These are phyloP conservation scores for Melastoma candidum DNA, from an alignment of 441 rosid genomes.

Conservation along the genomic window DNA sequence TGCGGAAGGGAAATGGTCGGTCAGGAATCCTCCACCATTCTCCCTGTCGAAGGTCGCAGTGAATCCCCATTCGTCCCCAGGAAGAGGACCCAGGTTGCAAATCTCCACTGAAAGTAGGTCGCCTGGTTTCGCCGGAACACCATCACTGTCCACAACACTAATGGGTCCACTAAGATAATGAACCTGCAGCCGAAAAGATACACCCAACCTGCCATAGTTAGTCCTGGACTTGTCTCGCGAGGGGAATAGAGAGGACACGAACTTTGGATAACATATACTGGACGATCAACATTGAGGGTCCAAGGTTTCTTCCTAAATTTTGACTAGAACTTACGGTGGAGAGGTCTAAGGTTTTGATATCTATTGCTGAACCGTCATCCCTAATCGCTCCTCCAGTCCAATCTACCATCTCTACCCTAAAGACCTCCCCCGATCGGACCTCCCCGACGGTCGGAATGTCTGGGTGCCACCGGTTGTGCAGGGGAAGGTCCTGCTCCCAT, in stretches of 20 bases:
- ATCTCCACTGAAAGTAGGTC: slow-evolving; percentile 83
- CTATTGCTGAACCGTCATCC: slow-evolving; percentile 57
- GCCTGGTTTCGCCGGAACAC: slow-evolving; percentile 61
- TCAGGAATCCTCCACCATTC: slow-evolving; percentile 86
- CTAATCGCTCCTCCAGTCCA: slow-evolving; percentile 59
- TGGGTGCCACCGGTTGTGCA: slow-evolving; percentile 94
- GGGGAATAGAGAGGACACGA: too few relatives aligned
- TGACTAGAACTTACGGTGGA: slow-evolving; percentile 40
- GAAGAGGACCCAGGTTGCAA: slow-evolving; percentile 85
- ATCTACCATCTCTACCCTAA: slow-evolving; percentile 74
- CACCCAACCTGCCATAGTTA: too few relatives aligned
- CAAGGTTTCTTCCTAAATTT: background rate
- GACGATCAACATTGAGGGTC: too few relatives aligned
- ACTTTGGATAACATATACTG: too few relatives aligned
- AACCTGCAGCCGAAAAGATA: slow-evolving; percentile 26
- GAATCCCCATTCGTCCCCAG: slow-evolving; percentile 90
- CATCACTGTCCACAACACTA: slow-evolving; percentile 54
- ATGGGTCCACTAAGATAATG: slow-evolving; percentile 89
- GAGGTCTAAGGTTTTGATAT: slow-evolving; percentile 42
- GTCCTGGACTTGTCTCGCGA: too few relatives aligned
- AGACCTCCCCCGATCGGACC: slow-evolving; percentile 44
- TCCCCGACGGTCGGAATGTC: slow-evolving; percentile 50
- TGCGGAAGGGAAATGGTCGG: slow-evolving; percentile 88
- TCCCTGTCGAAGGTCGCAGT: slow-evolving; percentile 83
- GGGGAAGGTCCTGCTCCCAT: slow-evolving; percentile 50